phyloP scores from a whole-genome alignment of 192 early-diverging fungal genomes.

The Coemansia sp. region DNA sequence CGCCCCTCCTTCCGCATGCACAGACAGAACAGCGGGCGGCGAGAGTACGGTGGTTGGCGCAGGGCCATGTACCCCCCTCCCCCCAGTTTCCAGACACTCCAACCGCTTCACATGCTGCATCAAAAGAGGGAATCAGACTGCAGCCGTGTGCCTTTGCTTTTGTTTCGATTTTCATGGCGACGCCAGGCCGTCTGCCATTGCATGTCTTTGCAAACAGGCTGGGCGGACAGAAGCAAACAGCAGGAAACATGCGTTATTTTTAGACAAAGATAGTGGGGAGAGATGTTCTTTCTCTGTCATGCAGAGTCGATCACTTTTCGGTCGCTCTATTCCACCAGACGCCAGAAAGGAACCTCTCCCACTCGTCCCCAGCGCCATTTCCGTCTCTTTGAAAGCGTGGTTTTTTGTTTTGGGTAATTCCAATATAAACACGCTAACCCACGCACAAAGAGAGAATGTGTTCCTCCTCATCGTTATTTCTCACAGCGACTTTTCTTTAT shows the following conservation, averaged over 20 bases:
- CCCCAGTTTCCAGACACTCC: not conserved
- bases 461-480: slow-evolving; percentile 41
- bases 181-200: not conserved
- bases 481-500: slow-evolving; percentile 45
- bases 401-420: slow-evolving; percentile 27
- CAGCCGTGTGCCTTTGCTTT: not conserved
- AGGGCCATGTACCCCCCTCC: not conserved
- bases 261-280: slow-evolving; percentile 11
- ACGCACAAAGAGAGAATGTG: slow-evolving; percentile 30
- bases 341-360: slow-evolving; percentile 12
- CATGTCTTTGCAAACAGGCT: too few relatives aligned
- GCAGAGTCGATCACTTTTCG: slow-evolving; percentile 35
- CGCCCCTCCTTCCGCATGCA: not conserved
- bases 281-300: slow-evolving; percentile 19
- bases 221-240: not conserved
- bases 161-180: slow-evolving; percentile 2
- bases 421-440: slow-evolving; percentile 35
- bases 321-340: slow-evolving; percentile 20
- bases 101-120: slow-evolving; percentile 14
- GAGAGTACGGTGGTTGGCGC: not conserved
- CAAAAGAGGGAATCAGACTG: not conserved
- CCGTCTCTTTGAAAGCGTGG: slow-evolving; percentile 11
- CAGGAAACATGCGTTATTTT: slow-evolving; percentile 19
- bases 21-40: not conserved
- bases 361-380: slow-evolving; percentile 7